A percentile compares a stretch with the other conserved stretches of the same genome.
phyloP scores from a whole-genome alignment of 2,329 filamentous ascomycete species.

The Pseudopyricularia cyperi region DNA sequence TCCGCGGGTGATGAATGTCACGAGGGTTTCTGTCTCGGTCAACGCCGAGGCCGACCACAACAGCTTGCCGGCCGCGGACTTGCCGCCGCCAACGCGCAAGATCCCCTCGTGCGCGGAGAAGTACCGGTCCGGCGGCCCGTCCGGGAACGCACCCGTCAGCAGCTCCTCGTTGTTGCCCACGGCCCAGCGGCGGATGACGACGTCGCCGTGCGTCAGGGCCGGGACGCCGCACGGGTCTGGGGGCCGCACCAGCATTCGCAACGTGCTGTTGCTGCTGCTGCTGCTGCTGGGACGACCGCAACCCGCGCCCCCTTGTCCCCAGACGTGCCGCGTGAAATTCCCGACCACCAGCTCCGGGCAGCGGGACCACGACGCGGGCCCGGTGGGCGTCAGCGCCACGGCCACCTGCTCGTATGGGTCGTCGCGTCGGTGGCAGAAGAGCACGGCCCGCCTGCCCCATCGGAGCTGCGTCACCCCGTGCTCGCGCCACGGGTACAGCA shows the following conservation, averaged over 20 bases:
- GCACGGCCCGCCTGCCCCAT: not conserved
- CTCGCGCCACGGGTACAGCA: not conserved
- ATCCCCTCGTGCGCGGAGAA: not conserved
- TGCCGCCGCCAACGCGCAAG: not conserved
- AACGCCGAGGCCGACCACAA: constrained; percentile 1
- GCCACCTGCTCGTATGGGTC: constrained; percentile 2
- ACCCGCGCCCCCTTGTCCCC: too few relatives aligned
- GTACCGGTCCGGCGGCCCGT: not conserved
- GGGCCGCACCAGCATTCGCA: not conserved
- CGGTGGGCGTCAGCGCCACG: not conserved
- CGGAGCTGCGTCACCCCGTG: not conserved
- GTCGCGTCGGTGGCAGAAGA: constrained; percentile 1
- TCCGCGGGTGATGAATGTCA: not conserved
- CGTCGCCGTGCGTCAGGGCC: not conserved
- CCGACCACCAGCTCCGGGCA: not conserved
- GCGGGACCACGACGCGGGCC: not conserved
- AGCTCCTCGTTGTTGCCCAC: constrained; percentile 3
- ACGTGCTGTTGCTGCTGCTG: not conserved
- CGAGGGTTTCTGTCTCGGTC: constrained; percentile 2
- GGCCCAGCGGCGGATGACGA: constrained; percentile 1
- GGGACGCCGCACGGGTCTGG: not conserved
- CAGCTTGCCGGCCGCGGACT: not conserved
- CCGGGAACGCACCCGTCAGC: not conserved
- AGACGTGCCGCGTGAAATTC: constrained; percentile 1
- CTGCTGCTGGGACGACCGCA: not conserved